Evolutionary conservation across 2,329 filamentous ascomycete species (phyloP).

Genomic region (Scytalidium sp.): DNA sequence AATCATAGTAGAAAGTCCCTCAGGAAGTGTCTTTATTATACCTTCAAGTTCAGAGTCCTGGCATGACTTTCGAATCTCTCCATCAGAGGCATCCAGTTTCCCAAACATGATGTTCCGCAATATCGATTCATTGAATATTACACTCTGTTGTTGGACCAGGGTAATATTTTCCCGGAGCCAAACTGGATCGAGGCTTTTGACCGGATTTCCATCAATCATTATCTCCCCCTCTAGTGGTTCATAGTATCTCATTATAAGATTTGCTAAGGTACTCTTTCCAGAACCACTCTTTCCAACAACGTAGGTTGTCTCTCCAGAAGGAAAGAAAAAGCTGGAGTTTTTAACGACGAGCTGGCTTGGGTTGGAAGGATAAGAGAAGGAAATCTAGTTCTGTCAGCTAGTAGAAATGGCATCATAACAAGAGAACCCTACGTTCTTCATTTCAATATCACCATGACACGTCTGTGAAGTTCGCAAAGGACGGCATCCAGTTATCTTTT

Average conservation of each 20-base stretch:
- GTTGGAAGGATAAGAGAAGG: conserved; percentile 77
- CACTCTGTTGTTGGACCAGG: conserved; percentile 77
- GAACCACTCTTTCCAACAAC: conserved; percentile 85
- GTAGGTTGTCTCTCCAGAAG: conserved; percentile 70
- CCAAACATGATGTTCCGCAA: conserved; percentile 77
- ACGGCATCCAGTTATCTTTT: conserved; percentile 25
- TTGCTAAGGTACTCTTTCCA: conserved; percentile 86
- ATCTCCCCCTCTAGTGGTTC: conserved; percentile 63
- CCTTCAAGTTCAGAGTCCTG: conserved; percentile 66
- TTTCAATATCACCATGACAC: conserved; percentile 66
- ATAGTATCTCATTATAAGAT: conserved; percentile 78
- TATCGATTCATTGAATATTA: conserved; percentile 79
- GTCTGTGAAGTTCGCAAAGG: conserved; percentile 30
- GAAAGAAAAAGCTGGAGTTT: conserved; percentile 65
- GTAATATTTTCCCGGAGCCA: conserved; percentile 80
- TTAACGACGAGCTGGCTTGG: conserved; percentile 57
- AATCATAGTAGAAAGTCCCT: conserved; percentile 69
- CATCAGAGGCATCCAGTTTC: conserved; percentile 43
- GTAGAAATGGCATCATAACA: no score
- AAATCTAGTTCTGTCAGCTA: conserved; percentile 53
- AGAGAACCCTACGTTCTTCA: conserved; percentile 67
- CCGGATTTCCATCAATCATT: conserved; percentile 60
- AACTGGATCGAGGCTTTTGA: conserved; percentile 58
- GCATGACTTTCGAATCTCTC: conserved; percentile 60
- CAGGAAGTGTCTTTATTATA: conserved; percentile 63